Conservation (phyloP, 2,329 filamentous ascomycete genomes). For the Aspergillus flavus region DNA sequence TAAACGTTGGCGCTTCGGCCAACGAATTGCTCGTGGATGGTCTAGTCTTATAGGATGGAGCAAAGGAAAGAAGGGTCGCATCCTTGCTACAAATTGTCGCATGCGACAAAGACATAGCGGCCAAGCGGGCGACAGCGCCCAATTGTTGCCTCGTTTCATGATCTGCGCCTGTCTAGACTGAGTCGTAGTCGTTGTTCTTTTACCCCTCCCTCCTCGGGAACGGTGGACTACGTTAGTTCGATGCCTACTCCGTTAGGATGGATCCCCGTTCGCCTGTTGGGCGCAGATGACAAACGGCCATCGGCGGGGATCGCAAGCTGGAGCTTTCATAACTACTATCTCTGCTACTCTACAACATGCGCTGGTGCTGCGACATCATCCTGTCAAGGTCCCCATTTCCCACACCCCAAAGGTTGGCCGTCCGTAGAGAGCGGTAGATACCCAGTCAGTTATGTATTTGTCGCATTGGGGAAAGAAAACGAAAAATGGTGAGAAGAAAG, state of each 20-base stretch:
- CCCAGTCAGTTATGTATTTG: neutral
- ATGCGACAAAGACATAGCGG: slow-evolving; percentile 4
- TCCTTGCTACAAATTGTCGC: neutral
- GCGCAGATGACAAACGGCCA: slow-evolving; percentile 4
- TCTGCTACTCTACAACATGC: neutral
- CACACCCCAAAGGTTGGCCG: neutral
- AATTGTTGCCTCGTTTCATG: slow-evolving; percentile 31
- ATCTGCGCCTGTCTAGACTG: slow-evolving; percentile 31
- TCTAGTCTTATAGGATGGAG: neutral
- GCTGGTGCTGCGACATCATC: neutral
- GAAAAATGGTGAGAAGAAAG: slow-evolving; percentile 1
- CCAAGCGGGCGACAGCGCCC: slow-evolving; percentile 22
- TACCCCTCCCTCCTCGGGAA: slow-evolving; percentile 30
- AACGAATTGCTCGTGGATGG: neutral
- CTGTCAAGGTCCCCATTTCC: neutral
- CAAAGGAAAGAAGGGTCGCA: neutral
- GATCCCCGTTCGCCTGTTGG: slow-evolving; percentile 16
- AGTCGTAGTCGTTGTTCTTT: slow-evolving; percentile 12
- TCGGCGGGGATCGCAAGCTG: slow-evolving; percentile 13
- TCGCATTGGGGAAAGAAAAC: slow-evolving; percentile 4
- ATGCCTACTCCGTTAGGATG: neutral
- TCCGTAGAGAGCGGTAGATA: neutral
- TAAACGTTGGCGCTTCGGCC: slow-evolving; percentile 4
- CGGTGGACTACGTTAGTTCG: slow-evolving; percentile 20
- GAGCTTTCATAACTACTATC: neutral